Percentiles rank a stretch among this genome's conserved stretches.
These are phyloP conservation scores for Macaranga tanarius DNA, from an alignment of 441 rosid species.

Conservation along the genomic window DNA sequence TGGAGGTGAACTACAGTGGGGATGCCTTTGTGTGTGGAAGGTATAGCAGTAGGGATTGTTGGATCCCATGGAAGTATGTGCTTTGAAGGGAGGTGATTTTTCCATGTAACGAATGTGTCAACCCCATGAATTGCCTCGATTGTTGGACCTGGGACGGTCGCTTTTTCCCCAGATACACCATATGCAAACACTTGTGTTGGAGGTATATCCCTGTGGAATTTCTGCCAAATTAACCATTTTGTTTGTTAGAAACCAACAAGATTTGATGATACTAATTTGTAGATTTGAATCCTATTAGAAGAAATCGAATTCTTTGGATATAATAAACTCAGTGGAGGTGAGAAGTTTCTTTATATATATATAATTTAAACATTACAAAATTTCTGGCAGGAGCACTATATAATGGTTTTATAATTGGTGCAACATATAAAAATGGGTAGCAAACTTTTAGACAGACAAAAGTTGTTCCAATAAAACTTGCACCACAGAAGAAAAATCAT, in stretches of 20 bases:
- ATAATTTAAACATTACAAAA: too few relatives aligned
- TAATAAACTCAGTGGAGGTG: too few relatives aligned
- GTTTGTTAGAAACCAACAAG: too few relatives aligned
- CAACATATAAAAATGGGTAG: background rate
- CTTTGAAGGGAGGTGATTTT: slow-evolving; percentile 72
- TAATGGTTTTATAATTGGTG: background rate
- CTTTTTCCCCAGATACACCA: slow-evolving; percentile 52
- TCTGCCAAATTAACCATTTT: slow-evolving; percentile 36
- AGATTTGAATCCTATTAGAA: too few relatives aligned
- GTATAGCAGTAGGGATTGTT: slow-evolving; percentile 66
- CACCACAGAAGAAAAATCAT: too few relatives aligned
- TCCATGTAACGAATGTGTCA: slow-evolving; percentile 70
- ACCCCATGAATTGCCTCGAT: slow-evolving; percentile 76
- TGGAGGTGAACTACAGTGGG: slow-evolving; percentile 97
- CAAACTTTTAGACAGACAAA: too few relatives aligned
- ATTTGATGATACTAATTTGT: too few relatives aligned
- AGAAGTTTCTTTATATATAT: too few relatives aligned
- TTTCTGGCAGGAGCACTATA: background rate
- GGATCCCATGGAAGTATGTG: slow-evolving; percentile 94
- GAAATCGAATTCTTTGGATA: too few relatives aligned
- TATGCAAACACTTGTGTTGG: slow-evolving; percentile 74
- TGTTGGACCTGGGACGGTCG: slow-evolving; percentile 92
- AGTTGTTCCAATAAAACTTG: too few relatives aligned
- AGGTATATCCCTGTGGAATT: slow-evolving; percentile 89
- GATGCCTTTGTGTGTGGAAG: slow-evolving; percentile 45